Evolutionary conservation across 2,329 filamentous ascomycete species (phyloP), one percentile per base, ranked within the genome.

Genomic region (Lecanicillium sp.): DNA sequence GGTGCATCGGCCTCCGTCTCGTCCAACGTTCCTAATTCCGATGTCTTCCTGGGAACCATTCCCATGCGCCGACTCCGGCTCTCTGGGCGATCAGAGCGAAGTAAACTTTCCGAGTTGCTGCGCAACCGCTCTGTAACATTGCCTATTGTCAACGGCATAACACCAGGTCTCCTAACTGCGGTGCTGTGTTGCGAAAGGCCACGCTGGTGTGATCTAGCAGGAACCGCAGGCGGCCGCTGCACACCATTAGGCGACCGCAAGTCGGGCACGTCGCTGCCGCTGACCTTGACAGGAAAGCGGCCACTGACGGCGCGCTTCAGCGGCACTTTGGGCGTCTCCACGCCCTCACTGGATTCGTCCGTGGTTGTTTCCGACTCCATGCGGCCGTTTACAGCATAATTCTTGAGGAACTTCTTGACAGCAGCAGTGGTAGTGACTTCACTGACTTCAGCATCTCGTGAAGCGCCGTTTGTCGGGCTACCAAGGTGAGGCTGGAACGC

Each of bases 271-370:
- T 92, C 86, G 35, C 78, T 72, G 13, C 83, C 81, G 54, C 84
- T 86, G 37, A 87, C 83, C 50, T 80, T 81, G 51, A 83, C 75
- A 2, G 78, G 78, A 47, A 83, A 83, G 12, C 78, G 71, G 16
- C 78, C 78, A 49, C 78, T 81, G 35, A 75, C 68, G 28, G 72
- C 74, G 41, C 78, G 72, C 54, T 75, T 80, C 44, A 77, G 59
- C 2, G 73, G 75, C 40, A 83, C 78, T 22, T 85, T 82, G 8
- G 86, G 88, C 0, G 85, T 89, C 55, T 94, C 88, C 14, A 79
- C 76, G 29, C 76, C 80, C 52, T 95, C 88, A 47, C 81, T 85
- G 9, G 64, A 72, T 47, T 80, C 76, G 43, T 82, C 77, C 8
- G 68, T 70, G 2, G 69, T 70, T 19, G 70, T 71, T 42, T 80